These are phyloP conservation scores for Cornus suecica DNA, from an alignment of 148 eudicot species.

Conservation along the genomic window DNA sequence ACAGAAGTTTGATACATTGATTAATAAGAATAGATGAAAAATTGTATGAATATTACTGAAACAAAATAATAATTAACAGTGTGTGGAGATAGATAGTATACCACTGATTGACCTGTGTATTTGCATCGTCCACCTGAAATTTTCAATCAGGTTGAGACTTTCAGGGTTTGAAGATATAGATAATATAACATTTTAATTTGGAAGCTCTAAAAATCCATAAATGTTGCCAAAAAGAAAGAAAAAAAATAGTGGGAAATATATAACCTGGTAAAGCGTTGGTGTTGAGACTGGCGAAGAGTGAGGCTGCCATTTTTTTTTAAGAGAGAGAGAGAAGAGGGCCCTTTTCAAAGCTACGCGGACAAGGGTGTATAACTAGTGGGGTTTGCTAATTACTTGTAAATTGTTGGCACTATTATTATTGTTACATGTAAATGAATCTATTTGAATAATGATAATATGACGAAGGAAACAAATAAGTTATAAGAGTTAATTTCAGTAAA, in stretches of 20 bases:
- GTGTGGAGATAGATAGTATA: conserved; percentile 14
- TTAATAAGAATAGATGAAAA: background rate
- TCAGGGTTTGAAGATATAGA: background rate
- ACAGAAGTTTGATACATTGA: background rate
- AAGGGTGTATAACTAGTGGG: too few species aligned
- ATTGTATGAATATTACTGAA: background rate
- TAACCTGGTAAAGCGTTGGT: background rate
- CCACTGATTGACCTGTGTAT: conserved; percentile 57
- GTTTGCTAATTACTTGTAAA: too few species aligned
- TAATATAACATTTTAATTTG: background rate
- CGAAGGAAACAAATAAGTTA: too few species aligned
- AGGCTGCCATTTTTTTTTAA: background rate
- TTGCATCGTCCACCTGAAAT: conserved; percentile 36
- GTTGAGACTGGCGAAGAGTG: background rate
- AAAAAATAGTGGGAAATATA: background rate
- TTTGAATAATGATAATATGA: too few species aligned
- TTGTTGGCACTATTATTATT: too few species aligned
- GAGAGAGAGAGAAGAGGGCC: background rate
- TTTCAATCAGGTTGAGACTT: background rate
- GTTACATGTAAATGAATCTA: too few species aligned
- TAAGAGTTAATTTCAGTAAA: too few species aligned
- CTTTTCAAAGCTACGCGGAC: too few species aligned
- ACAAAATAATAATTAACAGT: background rate
- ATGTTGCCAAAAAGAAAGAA: background rate
- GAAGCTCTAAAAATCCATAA: background rate